Percentiles rank a stretch among this genome's conserved stretches.
Conservation (phyloP, 495 filamentous ascomycete species). For the Trichoderma parareesei region DNA sequence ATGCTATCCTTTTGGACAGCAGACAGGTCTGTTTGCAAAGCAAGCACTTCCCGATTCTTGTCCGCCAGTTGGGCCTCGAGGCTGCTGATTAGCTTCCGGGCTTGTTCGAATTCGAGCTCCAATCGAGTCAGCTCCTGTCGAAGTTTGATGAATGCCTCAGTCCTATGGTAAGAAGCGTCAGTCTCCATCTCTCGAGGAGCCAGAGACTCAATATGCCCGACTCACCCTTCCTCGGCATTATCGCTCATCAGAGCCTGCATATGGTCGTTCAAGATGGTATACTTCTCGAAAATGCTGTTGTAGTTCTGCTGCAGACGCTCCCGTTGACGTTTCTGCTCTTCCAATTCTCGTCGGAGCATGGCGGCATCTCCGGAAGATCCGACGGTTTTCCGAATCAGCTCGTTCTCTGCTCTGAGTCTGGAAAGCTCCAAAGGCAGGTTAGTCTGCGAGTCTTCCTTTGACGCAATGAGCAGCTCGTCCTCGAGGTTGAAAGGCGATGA, state of each 20-base stretch:
- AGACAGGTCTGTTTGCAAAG: constrained; percentile 29
- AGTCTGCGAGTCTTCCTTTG: constrained; percentile 19
- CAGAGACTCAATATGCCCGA: constrained; percentile 22
- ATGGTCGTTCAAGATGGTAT: constrained; percentile 43
- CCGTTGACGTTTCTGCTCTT: constrained; percentile 28
- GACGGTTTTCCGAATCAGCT: constrained; percentile 40
- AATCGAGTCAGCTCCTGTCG: constrained; percentile 27
- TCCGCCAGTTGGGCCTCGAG: constrained; percentile 37
- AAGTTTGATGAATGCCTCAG: constrained; percentile 29
- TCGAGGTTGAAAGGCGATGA: constrained; percentile 29
- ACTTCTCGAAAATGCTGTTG: constrained; percentile 41
- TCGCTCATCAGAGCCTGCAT: constrained; percentile 39
- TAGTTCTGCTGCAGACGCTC: constrained; percentile 36
- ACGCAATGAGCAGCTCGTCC: constrained; percentile 29
- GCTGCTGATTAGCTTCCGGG: constrained; percentile 33
- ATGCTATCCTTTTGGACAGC: constrained; percentile 40
- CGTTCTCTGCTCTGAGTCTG: constrained; percentile 46
- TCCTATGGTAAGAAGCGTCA: constrained; percentile 26
- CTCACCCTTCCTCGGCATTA: constrained; percentile 42
- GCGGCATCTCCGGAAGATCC: constrained; percentile 41
- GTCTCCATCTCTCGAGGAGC: constrained; percentile 27
- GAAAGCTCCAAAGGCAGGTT: constrained; percentile 35
- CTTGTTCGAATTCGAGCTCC: constrained; percentile 24
- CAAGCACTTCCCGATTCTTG: constrained; percentile 38
- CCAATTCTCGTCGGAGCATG: constrained; percentile 40